Evolutionary conservation across 495 filamentous ascomycete species (phyloP).

Genomic region (Penicillium silybi): DNA sequence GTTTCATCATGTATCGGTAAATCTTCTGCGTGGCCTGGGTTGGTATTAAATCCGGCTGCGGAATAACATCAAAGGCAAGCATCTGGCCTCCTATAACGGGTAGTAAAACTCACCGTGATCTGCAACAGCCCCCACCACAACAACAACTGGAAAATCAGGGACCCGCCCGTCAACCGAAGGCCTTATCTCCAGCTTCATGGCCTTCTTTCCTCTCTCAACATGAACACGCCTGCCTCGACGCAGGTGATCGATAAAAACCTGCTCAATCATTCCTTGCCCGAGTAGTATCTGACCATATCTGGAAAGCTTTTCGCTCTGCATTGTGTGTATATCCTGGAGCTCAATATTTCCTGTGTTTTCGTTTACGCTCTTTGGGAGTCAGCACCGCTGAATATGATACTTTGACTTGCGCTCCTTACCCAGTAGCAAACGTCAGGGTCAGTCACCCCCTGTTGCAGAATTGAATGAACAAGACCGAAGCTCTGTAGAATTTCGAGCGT

Average conservation of each 20-base stretch:
- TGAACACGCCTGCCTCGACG: not conserved
- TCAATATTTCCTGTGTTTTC: not conserved
- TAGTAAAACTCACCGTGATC: not conserved
- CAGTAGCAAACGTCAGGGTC: slow-evolving; percentile 57
- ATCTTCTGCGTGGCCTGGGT: too few species aligned
- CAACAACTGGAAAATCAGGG: not conserved
- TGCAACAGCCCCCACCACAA: not conserved
- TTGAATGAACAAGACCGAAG: slow-evolving; percentile 58
- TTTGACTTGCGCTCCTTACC: slow-evolving; percentile 10
- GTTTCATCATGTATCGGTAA: slow-evolving; percentile 1
- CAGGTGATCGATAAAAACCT: slow-evolving; percentile 1
- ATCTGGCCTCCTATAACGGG: too few species aligned
- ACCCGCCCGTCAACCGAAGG: too few species aligned
- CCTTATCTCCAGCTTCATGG: not conserved
- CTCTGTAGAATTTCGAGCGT: slow-evolving; percentile 68
- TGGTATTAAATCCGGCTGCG: too few species aligned
- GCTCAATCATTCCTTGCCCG: slow-evolving; percentile 2
- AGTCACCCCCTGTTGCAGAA: slow-evolving; percentile 59
- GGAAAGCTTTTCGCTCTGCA: not conserved
- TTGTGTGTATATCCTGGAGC: not conserved
- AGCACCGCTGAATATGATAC: not conserved
- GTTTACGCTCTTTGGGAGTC: not conserved
- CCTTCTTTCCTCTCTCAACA: not conserved
- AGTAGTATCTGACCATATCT: not conserved
- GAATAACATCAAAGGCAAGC: too few species aligned